Percentiles rank a stretch among this genome's conserved stretches.
phyloP scores from a whole-genome alignment of 140 eudicot species.

The Stevia rebaudiana region DNA sequence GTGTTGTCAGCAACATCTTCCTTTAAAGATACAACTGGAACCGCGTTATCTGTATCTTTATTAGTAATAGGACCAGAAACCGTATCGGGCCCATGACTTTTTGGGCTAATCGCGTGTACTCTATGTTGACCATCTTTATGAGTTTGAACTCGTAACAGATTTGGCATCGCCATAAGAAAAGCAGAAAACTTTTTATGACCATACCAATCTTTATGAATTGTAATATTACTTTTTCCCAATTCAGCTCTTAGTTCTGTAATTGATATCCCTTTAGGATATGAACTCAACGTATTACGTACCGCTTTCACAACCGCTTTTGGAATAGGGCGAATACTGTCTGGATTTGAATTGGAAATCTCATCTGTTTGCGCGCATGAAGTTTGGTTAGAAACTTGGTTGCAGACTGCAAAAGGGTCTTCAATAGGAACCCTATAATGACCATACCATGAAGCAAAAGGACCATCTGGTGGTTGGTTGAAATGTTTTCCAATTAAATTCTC shows the following conservation, averaged over 20 bases:
- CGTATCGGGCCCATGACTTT: constrained; percentile 17
- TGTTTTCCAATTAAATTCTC: constrained; percentile 61
- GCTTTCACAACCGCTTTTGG: constrained; percentile 49
- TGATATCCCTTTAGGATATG: constrained; percentile 59
- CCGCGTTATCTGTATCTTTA: constrained; percentile 15
- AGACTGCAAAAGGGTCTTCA: constrained; percentile 69
- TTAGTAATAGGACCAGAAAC: constrained; percentile 13
- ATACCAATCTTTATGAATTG: constrained; percentile 53
- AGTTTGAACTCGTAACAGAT: constrained; percentile 42
- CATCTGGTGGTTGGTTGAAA: constrained; percentile 98
- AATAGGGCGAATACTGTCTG: constrained; percentile 46
- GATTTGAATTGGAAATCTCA: constrained; percentile 25
- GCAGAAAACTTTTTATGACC: constrained; percentile 71
- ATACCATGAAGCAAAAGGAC: constrained; percentile 88
- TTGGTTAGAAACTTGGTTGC: constrained; percentile 32
- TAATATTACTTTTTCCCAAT: constrained; percentile 39
- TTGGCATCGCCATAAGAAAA: constrained; percentile 70
- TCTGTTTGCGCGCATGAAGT: constrained; percentile 29
- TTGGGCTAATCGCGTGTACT: constrained; percentile 34
- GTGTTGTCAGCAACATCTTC: constrained; percentile 25
- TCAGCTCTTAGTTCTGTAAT: constrained; percentile 54
- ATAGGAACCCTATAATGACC: constrained; percentile 64
- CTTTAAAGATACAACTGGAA: constrained; percentile 18
- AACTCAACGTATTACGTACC: constrained; percentile 39
- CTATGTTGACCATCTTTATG: constrained; percentile 37